Evolutionary conservation across 768 basidiomycete species (phyloP), one percentile per base, ranked within the genome.

Genomic region (Mycena leptocephala): DNA sequence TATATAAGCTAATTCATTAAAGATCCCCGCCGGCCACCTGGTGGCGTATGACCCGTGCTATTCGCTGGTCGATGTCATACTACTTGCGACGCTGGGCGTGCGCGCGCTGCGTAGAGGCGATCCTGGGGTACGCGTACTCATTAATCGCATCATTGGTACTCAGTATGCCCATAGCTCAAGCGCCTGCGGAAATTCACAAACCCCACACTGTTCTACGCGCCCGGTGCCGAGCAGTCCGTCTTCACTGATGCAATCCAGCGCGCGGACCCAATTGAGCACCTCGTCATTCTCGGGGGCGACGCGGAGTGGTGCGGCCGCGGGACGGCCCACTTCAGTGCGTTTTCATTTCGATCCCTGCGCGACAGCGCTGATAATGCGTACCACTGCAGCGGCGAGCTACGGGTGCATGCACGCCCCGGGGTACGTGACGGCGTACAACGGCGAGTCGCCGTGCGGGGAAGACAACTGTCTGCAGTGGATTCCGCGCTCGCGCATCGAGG

Each of bases 11-110:
- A 0, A 22, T 35, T 3, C 18, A 22, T 37, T 24, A n/a, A 18
- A 74, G 72, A 58, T 78, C 7, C 76, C 76, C 22, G 76, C 73
- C 7, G 70, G 76, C 30, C 64, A 67, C n/a, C 39, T 71, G 7
- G 46, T 74, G 6, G 76, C 76, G 14, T 78, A 78, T 22, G 76
- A 78, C 30, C 76, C 76, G 8, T 78, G 76, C 73, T 78, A 78
- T 26, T 78, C 76, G 10, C 5, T 74, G 28, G 73, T 78, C 56
- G 76, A 78, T 39, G 37, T 74, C 24, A 73, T 71, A 16, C 69
- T 78, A 46, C 76, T 78, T 32, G 76, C 69, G 30, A 5, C 72
- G 0, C 72, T 78, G 18, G 76, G 76, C 32, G 43, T 78, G 9
- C 76, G 73, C 26, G 76, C 64, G 10, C 20, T 78, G 10, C 56